Conservation (phyloP, 768 basidiomycete genomes). For the Suillus discolor region DNA sequence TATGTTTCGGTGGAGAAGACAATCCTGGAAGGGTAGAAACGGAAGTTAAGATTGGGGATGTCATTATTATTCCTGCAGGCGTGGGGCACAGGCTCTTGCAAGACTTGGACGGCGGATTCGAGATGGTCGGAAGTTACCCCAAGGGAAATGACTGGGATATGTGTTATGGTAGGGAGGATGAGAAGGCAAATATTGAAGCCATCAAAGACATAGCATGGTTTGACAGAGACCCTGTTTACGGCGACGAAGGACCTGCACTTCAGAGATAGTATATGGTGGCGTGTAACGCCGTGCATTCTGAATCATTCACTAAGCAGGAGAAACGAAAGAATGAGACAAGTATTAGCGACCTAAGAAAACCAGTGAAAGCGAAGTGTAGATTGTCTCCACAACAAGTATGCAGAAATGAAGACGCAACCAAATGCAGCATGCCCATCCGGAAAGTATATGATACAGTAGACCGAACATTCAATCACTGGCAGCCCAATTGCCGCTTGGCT, state of each 20-base stretch:
- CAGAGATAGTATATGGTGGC: slow-evolving; percentile 25
- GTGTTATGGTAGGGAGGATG: slow-evolving; percentile 39
- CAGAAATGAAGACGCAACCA: background rate
- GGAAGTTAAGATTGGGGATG: slow-evolving; percentile 40
- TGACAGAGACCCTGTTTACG: slow-evolving; percentile 41
- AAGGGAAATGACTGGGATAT: slow-evolving; percentile 40
- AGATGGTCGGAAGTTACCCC: slow-evolving; percentile 46
- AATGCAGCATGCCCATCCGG: background rate
- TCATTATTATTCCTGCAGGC: slow-evolving; percentile 44
- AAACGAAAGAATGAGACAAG: background rate
- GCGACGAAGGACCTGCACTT: slow-evolving; percentile 39
- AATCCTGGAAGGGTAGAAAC: slow-evolving; percentile 35
- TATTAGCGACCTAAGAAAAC: background rate
- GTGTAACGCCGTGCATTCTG: background rate
- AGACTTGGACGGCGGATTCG: slow-evolving; percentile 31
- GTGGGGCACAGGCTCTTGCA: slow-evolving; percentile 40
- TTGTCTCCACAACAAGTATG: background rate
- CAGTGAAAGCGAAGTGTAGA: background rate
- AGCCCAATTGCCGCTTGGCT: slow-evolving; percentile 40
- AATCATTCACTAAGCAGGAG: background rate
- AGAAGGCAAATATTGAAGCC: slow-evolving; percentile 26
- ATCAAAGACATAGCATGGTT: slow-evolving; percentile 40
- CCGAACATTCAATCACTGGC: background rate
- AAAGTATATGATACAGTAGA: background rate
- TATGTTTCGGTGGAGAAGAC: slow-evolving; percentile 44